A percentile compares a stretch with the other conserved stretches of the same genome.
Conservation (phyloP, 495 filamentous ascomycete species). For the Clohesyomyces aquaticus region DNA sequence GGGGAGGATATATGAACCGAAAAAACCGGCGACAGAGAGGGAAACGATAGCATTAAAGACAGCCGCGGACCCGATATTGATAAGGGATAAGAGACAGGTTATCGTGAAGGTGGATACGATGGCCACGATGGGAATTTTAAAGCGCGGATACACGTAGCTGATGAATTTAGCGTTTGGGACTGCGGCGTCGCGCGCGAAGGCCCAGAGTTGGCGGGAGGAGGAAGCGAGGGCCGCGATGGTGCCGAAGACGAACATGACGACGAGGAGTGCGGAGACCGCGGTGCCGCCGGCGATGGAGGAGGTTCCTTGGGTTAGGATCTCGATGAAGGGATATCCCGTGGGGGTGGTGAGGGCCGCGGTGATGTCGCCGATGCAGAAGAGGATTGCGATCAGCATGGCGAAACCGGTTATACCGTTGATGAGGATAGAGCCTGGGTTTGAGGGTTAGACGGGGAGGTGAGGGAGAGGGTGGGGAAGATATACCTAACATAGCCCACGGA, state of each 20-base stretch:
- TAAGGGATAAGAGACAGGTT: constrained; percentile 51
- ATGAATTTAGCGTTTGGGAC: constrained; percentile 45
- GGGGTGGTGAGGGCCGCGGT: constrained; percentile 3
- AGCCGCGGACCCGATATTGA: constrained; percentile 49
- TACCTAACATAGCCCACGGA: constrained; percentile 1
- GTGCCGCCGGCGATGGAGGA: constrained; percentile 50
- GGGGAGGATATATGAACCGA: constrained; percentile 55
- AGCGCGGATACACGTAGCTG: constrained; percentile 45
- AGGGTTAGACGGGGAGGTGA: neutral
- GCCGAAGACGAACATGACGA: constrained; percentile 53
- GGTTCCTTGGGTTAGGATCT: constrained; percentile 51
- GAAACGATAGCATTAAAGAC: constrained; percentile 51
- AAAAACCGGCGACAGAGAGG: constrained; percentile 51
- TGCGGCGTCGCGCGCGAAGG: constrained; percentile 64
- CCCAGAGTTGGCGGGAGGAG: constrained; percentile 57
- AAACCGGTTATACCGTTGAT: constrained; percentile 19
- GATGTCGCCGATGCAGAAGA: constrained; percentile 19
- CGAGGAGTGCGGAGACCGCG: constrained; percentile 52
- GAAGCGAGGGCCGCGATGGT: constrained; percentile 31
- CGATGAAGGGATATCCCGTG: constrained; percentile 44
- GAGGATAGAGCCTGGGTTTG: neutral
- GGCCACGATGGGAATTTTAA: constrained; percentile 53
- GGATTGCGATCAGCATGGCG: constrained; percentile 16
- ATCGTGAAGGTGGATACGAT: constrained; percentile 49
- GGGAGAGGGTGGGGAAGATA: constrained; percentile 5